Base-by-base conservation (phyloP, 139 green algal genomes). In the Asterochloris erici region DNA sequence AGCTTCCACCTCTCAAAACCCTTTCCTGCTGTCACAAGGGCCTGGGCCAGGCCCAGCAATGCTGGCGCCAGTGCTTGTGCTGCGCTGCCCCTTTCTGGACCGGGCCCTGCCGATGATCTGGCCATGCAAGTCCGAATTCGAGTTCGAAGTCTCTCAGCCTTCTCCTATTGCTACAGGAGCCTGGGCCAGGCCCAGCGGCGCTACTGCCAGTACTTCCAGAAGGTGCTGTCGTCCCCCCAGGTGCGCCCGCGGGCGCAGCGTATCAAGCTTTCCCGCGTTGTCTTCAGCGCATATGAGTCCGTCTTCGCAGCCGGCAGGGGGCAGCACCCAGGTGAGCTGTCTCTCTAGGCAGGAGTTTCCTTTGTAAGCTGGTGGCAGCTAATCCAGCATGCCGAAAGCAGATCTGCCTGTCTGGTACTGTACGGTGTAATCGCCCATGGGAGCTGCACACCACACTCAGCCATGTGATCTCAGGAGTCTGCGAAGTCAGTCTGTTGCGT, bases 121-220 rank as follows among this genome's bases (percentile, higher is more conserved):
- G 14, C 47, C 38, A 12, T 0, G 0, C 38, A 17, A 76, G 23
- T 76, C 9, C 70, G 21, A 23, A n/a, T 76, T 12, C 28, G 10
- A n/a, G n/a, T n/a, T n/a, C n/a, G n/a, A n/a, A n/a, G n/a, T n/a
- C n/a, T n/a, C n/a, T n/a, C n/a, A n/a, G 28, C 9, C 24, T 76
- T 26, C 0, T 15, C 14, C 29, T 27, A 12, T 29, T 80, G 60
- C 60, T 69, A 19, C 76, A 80, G 76, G 76, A 64, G 24, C 76
- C 19, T 80, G 60, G 68, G 60, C 13, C 60, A 70, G 60, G 76
- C 76, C 38, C 76, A 80, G 24, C 26, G 24, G 17, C 21, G 60
- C 14, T 80, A 80, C 47, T 61, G 76, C 17, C 24, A 19, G 23
- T 80, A 80, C 60, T 80, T 80, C 76, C 76, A 80, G 13, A 80